phyloP scores from a whole-genome alignment of 768 basidiomycete genomes.

The Wakefieldia striispora region DNA sequence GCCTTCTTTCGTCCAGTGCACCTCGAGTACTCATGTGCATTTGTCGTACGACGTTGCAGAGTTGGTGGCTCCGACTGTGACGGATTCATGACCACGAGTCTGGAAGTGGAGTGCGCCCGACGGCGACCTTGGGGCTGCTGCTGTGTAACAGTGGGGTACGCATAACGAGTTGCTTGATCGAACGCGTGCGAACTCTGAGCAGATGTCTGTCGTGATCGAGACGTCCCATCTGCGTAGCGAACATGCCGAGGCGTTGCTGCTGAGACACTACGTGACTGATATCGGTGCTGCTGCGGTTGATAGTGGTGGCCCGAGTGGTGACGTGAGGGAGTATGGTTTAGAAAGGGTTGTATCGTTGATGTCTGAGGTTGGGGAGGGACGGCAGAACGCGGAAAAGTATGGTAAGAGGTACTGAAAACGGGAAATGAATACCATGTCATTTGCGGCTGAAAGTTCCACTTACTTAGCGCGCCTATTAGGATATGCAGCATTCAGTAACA shows the following conservation, averaged over 20 bases:
- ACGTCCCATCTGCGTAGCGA: conserved; percentile 21
- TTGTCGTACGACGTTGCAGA: conserved; percentile 1
- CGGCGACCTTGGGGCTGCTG: conserved; percentile 13
- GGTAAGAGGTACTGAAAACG: conserved; percentile 19
- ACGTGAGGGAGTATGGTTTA: conserved; percentile 1
- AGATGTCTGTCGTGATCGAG: conserved; percentile 10
- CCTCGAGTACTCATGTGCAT: conserved; percentile 41
- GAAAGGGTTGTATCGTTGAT: conserved; percentile 7
- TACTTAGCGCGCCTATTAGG: conserved; percentile 19
- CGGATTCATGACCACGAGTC: neutral
- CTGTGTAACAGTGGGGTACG: neutral
- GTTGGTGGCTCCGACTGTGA: neutral
- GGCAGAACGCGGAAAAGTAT: conserved; percentile 29
- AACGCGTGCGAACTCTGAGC: conserved; percentile 3
- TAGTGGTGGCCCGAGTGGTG: conserved; percentile 3
- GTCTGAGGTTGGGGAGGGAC: neutral
- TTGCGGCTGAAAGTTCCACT: conserved; percentile 16
- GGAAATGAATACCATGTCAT: conserved; percentile 12
- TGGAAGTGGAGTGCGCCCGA: conserved; percentile 17
- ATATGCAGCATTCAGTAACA: conserved; percentile 4
- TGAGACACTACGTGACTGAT: conserved; percentile 12
- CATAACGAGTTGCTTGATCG: neutral
- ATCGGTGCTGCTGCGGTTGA: neutral
- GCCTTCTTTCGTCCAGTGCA: conserved; percentile 55
- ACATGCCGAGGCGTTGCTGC: conserved; percentile 22